These are phyloP conservation scores for Micractinium conductrix DNA, from an alignment of 139 green algal genomes.

Conservation along the genomic window DNA sequence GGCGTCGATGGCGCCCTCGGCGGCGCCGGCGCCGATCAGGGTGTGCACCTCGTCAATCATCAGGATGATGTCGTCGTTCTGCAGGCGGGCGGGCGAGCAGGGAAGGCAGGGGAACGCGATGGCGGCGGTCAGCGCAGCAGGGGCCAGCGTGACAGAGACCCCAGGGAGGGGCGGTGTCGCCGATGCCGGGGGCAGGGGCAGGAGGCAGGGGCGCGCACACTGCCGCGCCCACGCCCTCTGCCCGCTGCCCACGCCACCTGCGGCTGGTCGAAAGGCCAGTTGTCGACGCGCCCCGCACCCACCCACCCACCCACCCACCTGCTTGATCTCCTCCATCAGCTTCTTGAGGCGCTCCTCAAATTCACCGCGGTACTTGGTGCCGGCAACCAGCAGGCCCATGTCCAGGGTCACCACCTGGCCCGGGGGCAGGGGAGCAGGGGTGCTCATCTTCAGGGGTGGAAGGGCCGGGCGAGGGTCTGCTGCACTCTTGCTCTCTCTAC, in stretches of 20 bases:
- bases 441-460: neutral
- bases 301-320: conserved; percentile 38
- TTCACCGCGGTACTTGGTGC: conserved; percentile 99
- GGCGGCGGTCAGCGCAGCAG: no score
- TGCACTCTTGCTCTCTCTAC: neutral
- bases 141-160: no score
- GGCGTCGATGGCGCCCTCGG: conserved; percentile 98
- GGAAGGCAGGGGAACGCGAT: neutral
- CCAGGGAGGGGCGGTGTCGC: no score
- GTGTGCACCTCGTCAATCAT: conserved; percentile 91
- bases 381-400: conserved; percentile 99
- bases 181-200: no score
- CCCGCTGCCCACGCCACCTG: no score
- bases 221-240: no score
- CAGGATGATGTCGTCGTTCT: conserved; percentile 99
- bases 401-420: conserved; percentile 95
- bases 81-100: neutral
- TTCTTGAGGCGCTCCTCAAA: conserved; percentile 99
- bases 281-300: no score
- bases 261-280: no score
- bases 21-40: conserved; percentile 97
- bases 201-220: no score
- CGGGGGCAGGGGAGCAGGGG: neutral
- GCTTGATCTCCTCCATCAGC: conserved; percentile 99
- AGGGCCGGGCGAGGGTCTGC: neutral